These are phyloP conservation scores for Cryptococcus sp. DNA, from an alignment of 1,284 basidiomycete species.

Conservation along the genomic window DNA sequence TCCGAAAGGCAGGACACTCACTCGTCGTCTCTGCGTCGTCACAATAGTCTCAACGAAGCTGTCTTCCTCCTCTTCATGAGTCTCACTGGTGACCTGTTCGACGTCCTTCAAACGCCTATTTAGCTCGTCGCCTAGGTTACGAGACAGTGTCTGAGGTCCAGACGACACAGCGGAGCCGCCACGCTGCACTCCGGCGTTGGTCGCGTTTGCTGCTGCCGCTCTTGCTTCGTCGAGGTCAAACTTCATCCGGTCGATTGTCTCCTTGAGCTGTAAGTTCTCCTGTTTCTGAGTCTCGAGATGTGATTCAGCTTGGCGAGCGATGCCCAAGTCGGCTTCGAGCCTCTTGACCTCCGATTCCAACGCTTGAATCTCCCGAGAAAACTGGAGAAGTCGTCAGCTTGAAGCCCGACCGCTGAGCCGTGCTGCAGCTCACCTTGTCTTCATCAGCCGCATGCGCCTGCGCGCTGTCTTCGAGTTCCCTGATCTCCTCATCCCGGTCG, in stretches of 20 bases:
- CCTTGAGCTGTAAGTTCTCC: conserved; percentile 84
- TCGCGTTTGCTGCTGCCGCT: conserved; percentile 49
- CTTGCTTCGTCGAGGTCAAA: conserved; percentile 89
- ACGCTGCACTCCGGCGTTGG: conserved; percentile 37
- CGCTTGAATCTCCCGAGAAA: conserved; percentile 61
- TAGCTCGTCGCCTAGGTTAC: conserved; percentile 79
- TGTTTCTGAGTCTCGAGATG: conserved; percentile 85
- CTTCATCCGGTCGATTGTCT: conserved; percentile 87
- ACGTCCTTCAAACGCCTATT: conserved; percentile 60
- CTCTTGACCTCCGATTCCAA: conserved; percentile 67
- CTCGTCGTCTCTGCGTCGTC: conserved; percentile 48
- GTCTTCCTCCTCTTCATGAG: conserved; percentile 59
- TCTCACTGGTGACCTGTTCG: conserved; percentile 43
- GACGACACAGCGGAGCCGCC: conserved; percentile 29
- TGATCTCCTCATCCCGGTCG: conserved; percentile 69
- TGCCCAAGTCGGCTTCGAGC: conserved; percentile 67
- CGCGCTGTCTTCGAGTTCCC: conserved; percentile 62
- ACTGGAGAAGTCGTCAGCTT: conserved; percentile 23
- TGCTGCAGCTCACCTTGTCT: conserved; percentile 55
- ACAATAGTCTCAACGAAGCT: conserved; percentile 52
- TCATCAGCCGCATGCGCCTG: conserved; percentile 61
- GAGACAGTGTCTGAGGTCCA: conserved; percentile 64
- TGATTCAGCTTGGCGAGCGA: conserved; percentile 68
- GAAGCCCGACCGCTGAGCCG: background rate
- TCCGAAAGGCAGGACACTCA: conserved; percentile 19